Evolutionary conservation across 176 grass and related monocot genomes (phyloP), one percentile per base, ranked within the genome.

Genomic region (Puccinellia tenuiflora): DNA sequence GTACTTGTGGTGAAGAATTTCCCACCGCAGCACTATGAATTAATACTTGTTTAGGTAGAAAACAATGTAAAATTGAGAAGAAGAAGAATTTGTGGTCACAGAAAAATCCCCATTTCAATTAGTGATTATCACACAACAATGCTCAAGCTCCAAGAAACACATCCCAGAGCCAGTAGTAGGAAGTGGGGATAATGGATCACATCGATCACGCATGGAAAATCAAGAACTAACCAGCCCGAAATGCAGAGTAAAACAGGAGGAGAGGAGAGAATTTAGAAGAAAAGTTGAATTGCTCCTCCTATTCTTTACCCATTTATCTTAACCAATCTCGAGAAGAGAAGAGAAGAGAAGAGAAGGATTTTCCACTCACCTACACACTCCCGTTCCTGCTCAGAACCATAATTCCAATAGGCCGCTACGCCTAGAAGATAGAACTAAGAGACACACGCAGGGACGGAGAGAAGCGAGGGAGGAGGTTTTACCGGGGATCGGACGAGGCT

Each of bases 401-500:
- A n/a, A 75, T n/a, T 75, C 72, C 5, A 15, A 29, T 1, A 20
- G 12, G 9, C 29, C 15, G 57, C 24, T 24, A 45, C 68, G 8
- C 6, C 71, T 15, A 71, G 68, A 11, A 51, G 79, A 59, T 7
- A 18, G 9, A 17, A 33, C 15, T 5, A 65, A 30, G 33, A 18
- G 24, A 39, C 1, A 59, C 22, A 29, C 21, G 9, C 3, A 68
- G 3, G 37, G 12, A 18, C 7, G 6, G 9, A 65, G 62, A 25
- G 43, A 47, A 10, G 29, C 29, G 29, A n/a, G n/a, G 47, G 86
- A 63, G 20, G 11, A 45, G 65, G 22, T 40, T 39, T 66, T 11
- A 84, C 86, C 20, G 81, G 81, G 20, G 76, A 55, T 29, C 81
- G 75, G 76, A 72, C 34, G 46, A 88, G 86, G 46, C 16, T 84